These are phyloP conservation scores for Radiomyces spectabilis DNA, from an alignment of 192 early-diverging fungal species.

Conservation along the genomic window DNA sequence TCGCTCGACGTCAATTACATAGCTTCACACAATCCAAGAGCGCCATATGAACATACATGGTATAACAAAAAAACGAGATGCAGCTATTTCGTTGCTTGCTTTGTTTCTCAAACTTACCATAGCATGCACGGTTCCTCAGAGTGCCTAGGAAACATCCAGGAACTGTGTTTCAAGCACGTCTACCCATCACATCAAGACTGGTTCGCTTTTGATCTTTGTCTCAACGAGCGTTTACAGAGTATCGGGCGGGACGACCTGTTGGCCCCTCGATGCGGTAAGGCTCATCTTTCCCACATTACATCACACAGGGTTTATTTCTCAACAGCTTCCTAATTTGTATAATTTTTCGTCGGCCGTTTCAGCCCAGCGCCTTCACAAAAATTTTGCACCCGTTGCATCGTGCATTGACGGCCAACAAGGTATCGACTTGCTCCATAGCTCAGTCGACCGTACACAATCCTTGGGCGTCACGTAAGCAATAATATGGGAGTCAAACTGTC, in stretches of 20 bases:
- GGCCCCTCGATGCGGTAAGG: constrained; percentile 22
- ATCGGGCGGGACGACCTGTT: constrained; percentile 19
- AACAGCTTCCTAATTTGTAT: background rate
- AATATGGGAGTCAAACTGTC: background rate
- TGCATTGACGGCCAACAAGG: constrained; percentile 36
- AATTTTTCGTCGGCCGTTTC: background rate
- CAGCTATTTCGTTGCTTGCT: background rate
- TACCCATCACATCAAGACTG: constrained; percentile 28
- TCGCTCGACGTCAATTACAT: constrained; percentile 18
- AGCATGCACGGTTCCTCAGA: constrained; percentile 36
- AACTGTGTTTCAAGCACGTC: constrained; percentile 38
- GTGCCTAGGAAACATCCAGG: constrained; percentile 40
- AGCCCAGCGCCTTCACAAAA: constrained; percentile 11
- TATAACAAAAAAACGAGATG: background rate
- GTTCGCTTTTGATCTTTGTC: constrained; percentile 31
- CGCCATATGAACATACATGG: constrained; percentile 3
- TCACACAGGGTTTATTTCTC: no score
- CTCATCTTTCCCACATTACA: no score
- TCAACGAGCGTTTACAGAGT: constrained; percentile 20
- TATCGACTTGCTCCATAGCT: constrained; percentile 34
- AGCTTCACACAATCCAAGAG: background rate
- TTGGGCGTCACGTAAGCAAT: constrained; percentile 29
- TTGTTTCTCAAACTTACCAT: background rate
- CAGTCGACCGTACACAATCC: constrained; percentile 36
- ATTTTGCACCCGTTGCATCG: constrained; percentile 31